Conservation (phyloP, 768 basidiomycete species). For the Auricularia auricula-judae region DNA sequence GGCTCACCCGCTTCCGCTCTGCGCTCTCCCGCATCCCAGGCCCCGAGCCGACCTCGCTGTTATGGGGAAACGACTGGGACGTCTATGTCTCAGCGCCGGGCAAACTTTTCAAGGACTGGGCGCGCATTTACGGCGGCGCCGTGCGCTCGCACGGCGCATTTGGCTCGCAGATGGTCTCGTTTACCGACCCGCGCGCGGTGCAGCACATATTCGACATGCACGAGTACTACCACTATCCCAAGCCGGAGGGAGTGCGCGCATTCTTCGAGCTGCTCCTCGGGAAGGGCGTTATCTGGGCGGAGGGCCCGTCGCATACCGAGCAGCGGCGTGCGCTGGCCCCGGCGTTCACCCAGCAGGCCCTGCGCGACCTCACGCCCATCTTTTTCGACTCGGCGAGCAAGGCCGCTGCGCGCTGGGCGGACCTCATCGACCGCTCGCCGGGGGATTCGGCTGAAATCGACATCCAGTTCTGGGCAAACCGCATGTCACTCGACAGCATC, state of each 20-base stretch:
- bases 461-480: conserved; percentile 10
- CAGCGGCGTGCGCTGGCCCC: neutral
- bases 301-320: conserved; percentile 25
- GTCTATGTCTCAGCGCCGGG: conserved; percentile 45
- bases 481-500: conserved; percentile 12
- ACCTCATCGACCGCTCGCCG: conserved; percentile 5
- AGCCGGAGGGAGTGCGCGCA: conserved; percentile 48
- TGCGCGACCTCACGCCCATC: conserved; percentile 8
- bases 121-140: conserved; percentile 41
- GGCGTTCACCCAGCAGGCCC: conserved; percentile 6
- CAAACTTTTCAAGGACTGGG: conserved; percentile 40
- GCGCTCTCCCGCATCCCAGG: conserved; percentile 34
- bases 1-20: neutral
- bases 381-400: conserved; percentile 10
- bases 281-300: conserved; percentile 54
- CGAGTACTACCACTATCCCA: conserved; percentile 47
- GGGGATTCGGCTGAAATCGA: conserved; percentile 6
- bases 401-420: conserved; percentile 6
- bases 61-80: conserved; percentile 47
- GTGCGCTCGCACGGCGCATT: conserved; percentile 46
- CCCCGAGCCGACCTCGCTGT: conserved; percentile 33
- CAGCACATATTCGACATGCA: conserved; percentile 40
- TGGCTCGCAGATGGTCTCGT: conserved; percentile 47
- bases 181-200: conserved; percentile 44
- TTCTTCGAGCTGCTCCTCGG: conserved; percentile 55